These are phyloP conservation scores for Coprinopsis strossmayeri DNA, from an alignment of 768 basidiomycete genomes.

Conservation along the genomic window DNA sequence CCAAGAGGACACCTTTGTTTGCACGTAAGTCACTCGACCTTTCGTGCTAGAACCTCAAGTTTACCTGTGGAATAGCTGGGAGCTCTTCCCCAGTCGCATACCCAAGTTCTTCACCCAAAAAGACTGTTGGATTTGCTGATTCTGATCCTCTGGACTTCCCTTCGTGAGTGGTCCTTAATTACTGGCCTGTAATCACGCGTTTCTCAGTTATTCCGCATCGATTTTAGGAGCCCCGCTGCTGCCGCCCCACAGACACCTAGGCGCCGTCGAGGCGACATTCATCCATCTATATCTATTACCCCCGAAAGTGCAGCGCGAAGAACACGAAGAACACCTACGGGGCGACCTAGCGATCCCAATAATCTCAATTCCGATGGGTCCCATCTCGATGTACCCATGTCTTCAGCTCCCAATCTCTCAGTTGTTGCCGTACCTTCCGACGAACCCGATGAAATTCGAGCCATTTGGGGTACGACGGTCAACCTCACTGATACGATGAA, in stretches of 20 bases:
- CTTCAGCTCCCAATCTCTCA: constrained; percentile 50
- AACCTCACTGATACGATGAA: constrained; percentile 89
- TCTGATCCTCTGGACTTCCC: constrained; percentile 71
- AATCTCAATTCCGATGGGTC: constrained; percentile 57
- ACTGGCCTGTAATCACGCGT: neutral
- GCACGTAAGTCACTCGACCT: constrained; percentile 29
- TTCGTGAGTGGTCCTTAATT: no score
- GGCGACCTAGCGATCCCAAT: constrained; percentile 25
- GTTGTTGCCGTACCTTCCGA: constrained; percentile 57
- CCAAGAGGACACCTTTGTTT: constrained; percentile 48
- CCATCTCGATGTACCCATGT: constrained; percentile 48
- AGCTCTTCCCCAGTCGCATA: constrained; percentile 61
- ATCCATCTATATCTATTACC: constrained; percentile 66
- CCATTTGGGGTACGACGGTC: constrained; percentile 98
- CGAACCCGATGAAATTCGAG: constrained; percentile 79
- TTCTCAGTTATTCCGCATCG: neutral
- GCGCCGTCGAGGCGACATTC: constrained; percentile 85
- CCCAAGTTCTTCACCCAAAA: constrained; percentile 55
- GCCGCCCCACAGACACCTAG: constrained; percentile 50
- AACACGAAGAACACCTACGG: constrained; percentile 25
- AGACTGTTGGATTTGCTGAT: constrained; percentile 34
- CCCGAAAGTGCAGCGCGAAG: constrained; percentile 38
- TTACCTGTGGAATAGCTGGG: constrained; percentile 34
- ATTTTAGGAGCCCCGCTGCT: constrained; percentile 45
- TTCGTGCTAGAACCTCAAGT: constrained; percentile 10